Evolutionary conservation across 352 stramenopile species (phyloP).

Genomic region (Phytophthora foliorum): DNA sequence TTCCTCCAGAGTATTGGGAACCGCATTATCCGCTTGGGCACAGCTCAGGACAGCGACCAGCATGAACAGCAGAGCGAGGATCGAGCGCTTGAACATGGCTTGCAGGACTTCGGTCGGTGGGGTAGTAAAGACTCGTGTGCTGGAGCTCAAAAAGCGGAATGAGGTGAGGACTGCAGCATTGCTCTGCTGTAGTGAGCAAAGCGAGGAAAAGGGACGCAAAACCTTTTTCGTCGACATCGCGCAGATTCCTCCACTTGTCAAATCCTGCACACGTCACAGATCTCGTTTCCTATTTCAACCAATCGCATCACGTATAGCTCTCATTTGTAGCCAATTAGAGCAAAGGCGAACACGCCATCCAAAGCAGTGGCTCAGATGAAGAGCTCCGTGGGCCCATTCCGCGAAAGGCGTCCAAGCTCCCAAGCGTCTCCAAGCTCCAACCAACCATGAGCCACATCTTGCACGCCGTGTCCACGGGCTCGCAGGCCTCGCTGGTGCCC

Average conservation of each 20-base stretch:
- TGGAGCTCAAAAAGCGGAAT: conserved; percentile 7
- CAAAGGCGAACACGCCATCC: conserved; percentile 17
- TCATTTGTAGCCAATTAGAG: conserved; percentile 29
- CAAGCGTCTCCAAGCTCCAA: conserved; percentile 11
- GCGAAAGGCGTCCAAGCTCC: conserved; percentile 14
- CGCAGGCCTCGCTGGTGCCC: conserved; percentile 85
- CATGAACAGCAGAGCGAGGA: conserved; percentile 18
- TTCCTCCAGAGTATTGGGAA: not conserved
- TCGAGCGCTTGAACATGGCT: conserved; percentile 24
- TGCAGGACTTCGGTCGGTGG: not conserved
- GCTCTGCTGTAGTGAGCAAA: not conserved
- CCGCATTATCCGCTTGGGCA: conserved; percentile 5
- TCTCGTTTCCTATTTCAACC: not conserved
- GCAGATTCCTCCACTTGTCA: conserved; percentile 4
- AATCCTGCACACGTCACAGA: conserved; percentile 23
- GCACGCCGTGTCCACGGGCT: conserved; percentile 74
- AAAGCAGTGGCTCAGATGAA: conserved; percentile 28
- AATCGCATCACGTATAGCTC: not conserved
- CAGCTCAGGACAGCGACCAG: conserved; percentile 18
- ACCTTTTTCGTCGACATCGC: conserved; percentile 4
- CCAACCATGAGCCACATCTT: conserved; percentile 83
- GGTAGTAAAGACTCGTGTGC: not conserved
- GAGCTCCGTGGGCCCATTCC: conserved; percentile 19
- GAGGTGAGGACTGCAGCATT: not conserved
- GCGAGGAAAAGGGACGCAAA: not conserved